Base-by-base conservation (phyloP, 495 filamentous ascomycete genomes). In the Podospora sp. region DNA sequence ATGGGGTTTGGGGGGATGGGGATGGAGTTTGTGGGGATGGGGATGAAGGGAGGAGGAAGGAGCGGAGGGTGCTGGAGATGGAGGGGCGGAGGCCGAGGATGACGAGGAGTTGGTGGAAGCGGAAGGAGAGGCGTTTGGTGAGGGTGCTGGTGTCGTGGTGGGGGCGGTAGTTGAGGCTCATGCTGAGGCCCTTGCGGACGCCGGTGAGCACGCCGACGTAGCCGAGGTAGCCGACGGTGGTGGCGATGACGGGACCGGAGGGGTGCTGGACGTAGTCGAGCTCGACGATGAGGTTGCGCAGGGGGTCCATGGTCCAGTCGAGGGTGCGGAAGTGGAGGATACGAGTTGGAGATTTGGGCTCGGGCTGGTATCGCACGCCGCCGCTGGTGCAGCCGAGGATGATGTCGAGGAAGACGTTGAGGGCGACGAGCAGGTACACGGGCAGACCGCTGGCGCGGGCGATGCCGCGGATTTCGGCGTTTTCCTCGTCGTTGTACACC, bases 381-480 rank as follows among this genome's bases (percentile, higher is more conserved):
- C 88, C 88, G 70, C 85, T 89, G 18, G 87, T 89, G 71, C 88
- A 91, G 1, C 89, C 89, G 79, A 91, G 85, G 25, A 90, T 78
- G 16, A 84, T 72, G 74, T 91, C 89, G 4, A 91, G 81, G 6
- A 89, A 73, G 12, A 86, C 84, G 68, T 90, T 90, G 60, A 89
- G 78, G 7, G 82, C 83, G 1, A 90, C 82, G 2, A 91, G 75
- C 6, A 90, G 73, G 70, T 86, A 86, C 74, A 90, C 75, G 12
- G 82, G 77, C 25, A 90, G 79, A 0, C 83, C 86, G 7, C 82
- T 82, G 11, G 73, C 77, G 12, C 76, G 75, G 22, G 78, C 77
- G 62, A 91, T 89, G 1, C 88, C 87, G 11, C 77, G 79, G 26
- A 91, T 75, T 71, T 90, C 89, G 56, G 83, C 78, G 0, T 83